Percentiles rank a stretch among this genome's conserved stretches.
Evolutionary conservation across 495 filamentous ascomycete species (phyloP).

Genomic region (Neurospora sp.): DNA sequence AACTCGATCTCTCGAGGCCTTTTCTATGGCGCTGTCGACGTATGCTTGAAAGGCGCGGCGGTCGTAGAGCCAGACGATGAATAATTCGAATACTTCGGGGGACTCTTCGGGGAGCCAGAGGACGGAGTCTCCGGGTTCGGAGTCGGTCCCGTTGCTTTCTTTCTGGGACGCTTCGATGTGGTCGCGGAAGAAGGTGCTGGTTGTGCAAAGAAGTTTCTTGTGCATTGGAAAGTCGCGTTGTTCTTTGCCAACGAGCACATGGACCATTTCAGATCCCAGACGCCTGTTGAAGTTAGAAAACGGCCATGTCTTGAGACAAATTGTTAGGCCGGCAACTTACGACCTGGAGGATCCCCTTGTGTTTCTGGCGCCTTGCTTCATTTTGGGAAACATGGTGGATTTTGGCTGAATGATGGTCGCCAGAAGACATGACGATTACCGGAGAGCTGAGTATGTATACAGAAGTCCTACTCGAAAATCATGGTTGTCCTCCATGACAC

Average conservation of each 20-base stretch:
- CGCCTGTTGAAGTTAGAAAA: slow-evolving; percentile 6
- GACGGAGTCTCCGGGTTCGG: slow-evolving; percentile 15
- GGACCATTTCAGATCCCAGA: slow-evolving; percentile 24
- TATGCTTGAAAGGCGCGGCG: slow-evolving; percentile 24
- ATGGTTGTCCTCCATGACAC: neutral
- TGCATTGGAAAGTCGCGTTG: slow-evolving; percentile 31
- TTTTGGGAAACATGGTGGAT: neutral
- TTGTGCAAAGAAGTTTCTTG: slow-evolving; percentile 26
- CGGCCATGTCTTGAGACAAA: neutral
- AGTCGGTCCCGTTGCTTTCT: neutral
- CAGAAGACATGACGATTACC: neutral
- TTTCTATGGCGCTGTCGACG: slow-evolving; percentile 27
- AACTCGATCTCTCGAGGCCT: slow-evolving; percentile 6
- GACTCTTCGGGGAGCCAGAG: slow-evolving; percentile 31
- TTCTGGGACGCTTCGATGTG: slow-evolving; percentile 21
- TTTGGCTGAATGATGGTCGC: neutral
- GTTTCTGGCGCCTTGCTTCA: neutral
- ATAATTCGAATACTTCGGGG: slow-evolving; percentile 37
- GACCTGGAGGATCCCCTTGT: neutral
- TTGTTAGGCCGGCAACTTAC: neutral
- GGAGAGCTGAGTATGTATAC: neutral
- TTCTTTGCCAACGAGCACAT: slow-evolving; percentile 32
- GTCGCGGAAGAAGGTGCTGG: slow-evolving; percentile 31
- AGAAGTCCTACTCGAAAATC: neutral
- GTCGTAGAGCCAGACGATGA: slow-evolving; percentile 35